A percentile compares a stretch with the other conserved stretches of the same genome.
phyloP scores from a whole-genome alignment of 306 rosid species.

The Pterocarpus macrocarpus region DNA sequence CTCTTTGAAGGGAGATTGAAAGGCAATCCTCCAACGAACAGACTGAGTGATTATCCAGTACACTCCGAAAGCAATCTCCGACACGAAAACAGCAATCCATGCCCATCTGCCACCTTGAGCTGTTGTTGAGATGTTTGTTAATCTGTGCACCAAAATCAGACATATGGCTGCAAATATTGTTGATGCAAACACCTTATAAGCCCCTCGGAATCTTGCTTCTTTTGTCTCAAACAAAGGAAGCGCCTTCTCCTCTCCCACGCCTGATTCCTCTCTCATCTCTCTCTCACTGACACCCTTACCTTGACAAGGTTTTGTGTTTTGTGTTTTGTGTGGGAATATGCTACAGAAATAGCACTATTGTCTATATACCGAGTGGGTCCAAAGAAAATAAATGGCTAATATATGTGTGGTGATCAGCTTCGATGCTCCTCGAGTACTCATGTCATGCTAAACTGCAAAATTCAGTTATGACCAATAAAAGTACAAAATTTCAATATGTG shows the following conservation, averaged over 20 bases:
- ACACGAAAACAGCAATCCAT: slow-evolving; percentile 53
- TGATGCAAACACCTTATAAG: slow-evolving; percentile 44
- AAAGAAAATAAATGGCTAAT: too few relatives aligned
- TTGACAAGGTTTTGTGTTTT: too few relatives aligned
- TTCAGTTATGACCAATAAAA: too few relatives aligned
- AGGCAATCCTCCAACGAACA: slow-evolving; percentile 55
- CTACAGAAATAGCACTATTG: too few relatives aligned
- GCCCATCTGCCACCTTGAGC: slow-evolving; percentile 40
- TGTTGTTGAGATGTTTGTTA: slow-evolving; percentile 30
- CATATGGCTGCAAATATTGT: slow-evolving; percentile 54
- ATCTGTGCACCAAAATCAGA: slow-evolving; percentile 66
- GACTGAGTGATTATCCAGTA: slow-evolving; percentile 78
- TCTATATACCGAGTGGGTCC: too few relatives aligned
- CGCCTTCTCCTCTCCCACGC: background rate
- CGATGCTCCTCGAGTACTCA: too few relatives aligned
- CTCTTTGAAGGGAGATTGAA: slow-evolving; percentile 53
- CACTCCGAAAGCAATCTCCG: slow-evolving; percentile 59
- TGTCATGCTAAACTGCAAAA: too few relatives aligned
- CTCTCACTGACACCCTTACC: background rate
- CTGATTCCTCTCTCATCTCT: background rate
- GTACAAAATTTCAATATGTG: too few relatives aligned
- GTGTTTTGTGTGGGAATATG: background rate
- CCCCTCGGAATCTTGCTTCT: slow-evolving; percentile 45
- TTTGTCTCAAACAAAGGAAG: slow-evolving; percentile 54
- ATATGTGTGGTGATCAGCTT: too few relatives aligned